phyloP scores from a whole-genome alignment of 2,329 filamentous ascomycete genomes.

The Arthrobotrys conoides region DNA sequence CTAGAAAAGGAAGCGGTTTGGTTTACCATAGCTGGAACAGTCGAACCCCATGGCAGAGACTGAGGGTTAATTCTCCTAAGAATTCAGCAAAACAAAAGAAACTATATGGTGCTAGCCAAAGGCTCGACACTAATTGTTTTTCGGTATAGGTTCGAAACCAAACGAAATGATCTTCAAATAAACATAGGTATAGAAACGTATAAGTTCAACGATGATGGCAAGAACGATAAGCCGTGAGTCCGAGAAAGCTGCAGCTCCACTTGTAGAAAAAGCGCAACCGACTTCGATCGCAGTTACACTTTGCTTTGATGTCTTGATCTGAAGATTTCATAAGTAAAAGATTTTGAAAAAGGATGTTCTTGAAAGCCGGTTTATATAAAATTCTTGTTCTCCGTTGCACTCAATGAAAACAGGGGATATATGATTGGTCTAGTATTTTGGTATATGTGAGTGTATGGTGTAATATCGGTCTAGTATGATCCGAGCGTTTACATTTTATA shows the following conservation, averaged over 20 bases:
- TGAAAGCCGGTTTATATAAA: constrained; percentile 26
- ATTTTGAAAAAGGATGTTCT: background rate
- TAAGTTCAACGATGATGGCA: constrained; percentile 12
- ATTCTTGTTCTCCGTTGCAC: background rate
- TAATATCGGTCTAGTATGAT: constrained; percentile 15
- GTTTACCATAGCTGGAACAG: constrained; percentile 48
- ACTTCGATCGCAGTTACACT: constrained; percentile 25
- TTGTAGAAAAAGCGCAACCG: constrained; percentile 33
- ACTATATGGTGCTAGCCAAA: background rate
- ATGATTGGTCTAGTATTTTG: constrained; percentile 3
- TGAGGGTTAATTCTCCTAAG: background rate
- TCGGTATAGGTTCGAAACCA: background rate
- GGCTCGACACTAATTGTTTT: background rate
- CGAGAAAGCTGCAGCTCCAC: constrained; percentile 49
- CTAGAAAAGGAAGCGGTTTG: background rate
- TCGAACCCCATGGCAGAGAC: constrained; percentile 40
- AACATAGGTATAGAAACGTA: background rate
- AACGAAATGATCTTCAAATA: background rate
- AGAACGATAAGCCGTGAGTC: constrained; percentile 38
- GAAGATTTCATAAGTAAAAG: constrained; percentile 29
- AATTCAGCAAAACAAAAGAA: background rate
- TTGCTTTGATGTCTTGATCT: constrained; percentile 6
- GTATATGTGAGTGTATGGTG: background rate
- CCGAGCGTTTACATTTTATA: constrained; percentile 43
- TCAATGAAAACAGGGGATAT: background rate